Percentiles rank a stretch among this genome's conserved stretches.
Evolutionary conservation across 257 asterid genomes (phyloP).

Genomic region (Oldenlandia corymbosa): DNA sequence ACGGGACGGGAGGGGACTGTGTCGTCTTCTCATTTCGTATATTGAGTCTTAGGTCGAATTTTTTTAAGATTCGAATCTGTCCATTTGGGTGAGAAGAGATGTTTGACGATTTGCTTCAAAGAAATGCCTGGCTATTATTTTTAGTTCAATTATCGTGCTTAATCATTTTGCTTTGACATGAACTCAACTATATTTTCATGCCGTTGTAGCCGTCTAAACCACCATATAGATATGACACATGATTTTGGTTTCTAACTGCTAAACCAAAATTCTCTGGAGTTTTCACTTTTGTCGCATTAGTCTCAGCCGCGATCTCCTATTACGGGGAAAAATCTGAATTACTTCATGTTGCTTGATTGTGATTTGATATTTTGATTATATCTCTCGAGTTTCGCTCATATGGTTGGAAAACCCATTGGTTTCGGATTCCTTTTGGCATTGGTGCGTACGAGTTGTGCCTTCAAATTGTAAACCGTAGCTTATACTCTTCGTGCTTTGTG

Average conservation of each 20-base stretch:
- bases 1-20: background rate
- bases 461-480: background rate
- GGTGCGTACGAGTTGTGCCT: background rate
- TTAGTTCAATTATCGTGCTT: background rate
- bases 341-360: background rate
- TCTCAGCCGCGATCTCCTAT: no score
- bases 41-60: background rate
- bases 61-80: background rate
- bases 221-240: no score
- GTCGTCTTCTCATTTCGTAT: background rate
- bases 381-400: background rate
- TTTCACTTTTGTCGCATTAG: no score
- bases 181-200: background rate
- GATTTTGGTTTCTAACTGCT: no score
- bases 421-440: background rate
- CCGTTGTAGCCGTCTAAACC: no score
- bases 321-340: no score
- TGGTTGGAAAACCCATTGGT: background rate
- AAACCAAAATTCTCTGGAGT: no score
- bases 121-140: background rate
- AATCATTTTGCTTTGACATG: background rate
- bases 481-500: no score
- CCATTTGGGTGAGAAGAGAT: background rate
- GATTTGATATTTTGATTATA: background rate
- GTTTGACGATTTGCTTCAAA: background rate